Conservation (phyloP, 2,329 filamentous ascomycete species). For the Fonsecaea erecta region DNA sequence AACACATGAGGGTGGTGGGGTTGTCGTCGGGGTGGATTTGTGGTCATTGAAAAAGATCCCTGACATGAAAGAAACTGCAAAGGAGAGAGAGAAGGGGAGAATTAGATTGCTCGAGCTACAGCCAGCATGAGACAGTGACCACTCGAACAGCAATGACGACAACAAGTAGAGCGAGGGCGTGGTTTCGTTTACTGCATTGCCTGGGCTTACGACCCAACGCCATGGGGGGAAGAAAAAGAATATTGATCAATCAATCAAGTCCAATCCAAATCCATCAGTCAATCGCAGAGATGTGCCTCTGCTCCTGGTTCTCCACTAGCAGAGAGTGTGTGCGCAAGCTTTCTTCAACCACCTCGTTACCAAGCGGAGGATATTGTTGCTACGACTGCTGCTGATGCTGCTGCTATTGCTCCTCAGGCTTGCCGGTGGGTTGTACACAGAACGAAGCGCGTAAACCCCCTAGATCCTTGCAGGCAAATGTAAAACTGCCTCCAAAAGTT, state of each 20-base stretch:
- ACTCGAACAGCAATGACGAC: not conserved
- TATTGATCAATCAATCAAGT: not conserved
- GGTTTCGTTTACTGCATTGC: not conserved
- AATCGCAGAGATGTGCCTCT: not conserved
- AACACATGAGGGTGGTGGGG: not conserved
- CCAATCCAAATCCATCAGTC: not conserved
- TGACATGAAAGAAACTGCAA: not conserved
- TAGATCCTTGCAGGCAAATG: too few relatives aligned
- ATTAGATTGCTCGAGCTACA: not conserved
- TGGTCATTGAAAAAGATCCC: not conserved
- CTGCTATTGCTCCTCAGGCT: too few relatives aligned
- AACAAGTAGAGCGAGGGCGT: not conserved
- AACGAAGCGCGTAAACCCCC: too few relatives aligned
- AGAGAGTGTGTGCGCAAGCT: not conserved
- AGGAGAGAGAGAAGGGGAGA: not conserved
- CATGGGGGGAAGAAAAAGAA: not conserved
- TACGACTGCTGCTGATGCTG: too few relatives aligned
- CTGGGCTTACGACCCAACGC: not conserved
- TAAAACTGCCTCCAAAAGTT: too few relatives aligned
- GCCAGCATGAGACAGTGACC: not conserved
- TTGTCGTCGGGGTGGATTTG: not conserved
- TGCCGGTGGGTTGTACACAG: too few relatives aligned
- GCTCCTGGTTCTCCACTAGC: not conserved
- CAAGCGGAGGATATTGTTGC: too few relatives aligned
- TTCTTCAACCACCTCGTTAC: too few relatives aligned